Percentiles rank a stretch among this genome's conserved stretches.
Evolutionary conservation across 108 stramenopile species (phyloP).

Genomic region (Cyclotella baltica): DNA sequence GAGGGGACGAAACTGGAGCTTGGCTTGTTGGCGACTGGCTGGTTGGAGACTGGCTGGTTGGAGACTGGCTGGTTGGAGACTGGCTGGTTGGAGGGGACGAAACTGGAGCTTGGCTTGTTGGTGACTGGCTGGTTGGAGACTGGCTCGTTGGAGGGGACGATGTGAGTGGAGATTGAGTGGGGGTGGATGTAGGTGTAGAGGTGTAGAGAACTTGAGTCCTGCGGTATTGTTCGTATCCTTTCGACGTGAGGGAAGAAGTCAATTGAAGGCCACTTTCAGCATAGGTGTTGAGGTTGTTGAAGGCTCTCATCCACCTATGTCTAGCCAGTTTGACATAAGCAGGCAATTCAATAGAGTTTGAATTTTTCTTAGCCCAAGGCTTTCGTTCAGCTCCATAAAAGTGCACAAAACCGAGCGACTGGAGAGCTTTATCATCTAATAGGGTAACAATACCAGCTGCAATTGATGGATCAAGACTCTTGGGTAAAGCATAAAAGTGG

Average conservation of each 20-base stretch:
- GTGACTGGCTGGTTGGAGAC: too few species aligned
- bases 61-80: too few species aligned
- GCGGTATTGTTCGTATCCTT: not conserved
- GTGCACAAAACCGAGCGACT: not conserved
- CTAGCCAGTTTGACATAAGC: not conserved
- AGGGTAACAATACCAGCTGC: not conserved
- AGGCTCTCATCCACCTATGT: not conserved
- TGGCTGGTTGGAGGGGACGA: too few species aligned
- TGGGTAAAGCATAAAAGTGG: not conserved
- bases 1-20: too few species aligned
- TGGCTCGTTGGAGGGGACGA: not conserved
- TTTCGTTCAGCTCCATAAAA: slow-evolving; percentile 2
- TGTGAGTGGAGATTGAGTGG: not conserved
- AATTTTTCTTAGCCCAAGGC: not conserved
- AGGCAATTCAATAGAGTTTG: not conserved
- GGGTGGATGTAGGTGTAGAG: not conserved
- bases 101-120: too few species aligned
- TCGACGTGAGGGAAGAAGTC: not conserved
- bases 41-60: too few species aligned
- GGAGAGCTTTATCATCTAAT: not conserved
- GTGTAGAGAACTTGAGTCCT: slow-evolving; percentile 1
- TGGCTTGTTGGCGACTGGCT: too few species aligned
- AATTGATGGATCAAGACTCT: slow-evolving; percentile 1
- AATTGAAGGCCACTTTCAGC: not conserved
- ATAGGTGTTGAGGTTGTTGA: not conserved